Percentiles rank a stretch among this genome's conserved stretches.
These are phyloP conservation scores for Cunninghamia lanceolata DNA, from an alignment of 75 land plant genomes.

Conservation along the genomic window DNA sequence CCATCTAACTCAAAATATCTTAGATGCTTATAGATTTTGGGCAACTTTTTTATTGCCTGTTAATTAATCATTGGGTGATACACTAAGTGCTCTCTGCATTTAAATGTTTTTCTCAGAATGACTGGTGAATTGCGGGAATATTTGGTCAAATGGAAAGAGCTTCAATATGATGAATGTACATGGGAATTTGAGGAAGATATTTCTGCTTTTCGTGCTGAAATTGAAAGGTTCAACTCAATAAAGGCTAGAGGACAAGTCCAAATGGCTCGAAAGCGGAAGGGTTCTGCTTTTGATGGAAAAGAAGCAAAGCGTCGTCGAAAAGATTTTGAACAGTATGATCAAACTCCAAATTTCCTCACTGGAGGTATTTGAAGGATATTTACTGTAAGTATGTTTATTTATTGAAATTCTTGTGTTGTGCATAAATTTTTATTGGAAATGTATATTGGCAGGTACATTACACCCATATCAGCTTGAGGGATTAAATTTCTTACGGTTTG, in stretches of 20 bases:
- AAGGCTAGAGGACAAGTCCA: conserved; percentile 36
- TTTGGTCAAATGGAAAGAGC: conserved; percentile 96
- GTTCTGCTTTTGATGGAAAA: conserved; percentile 36
- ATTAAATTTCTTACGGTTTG: conserved; percentile 86
- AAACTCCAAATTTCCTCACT: conserved; percentile 74
- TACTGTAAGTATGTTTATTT: not conserved
- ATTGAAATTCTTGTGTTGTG: not conserved
- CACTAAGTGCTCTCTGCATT: not conserved
- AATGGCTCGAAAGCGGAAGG: conserved; percentile 52
- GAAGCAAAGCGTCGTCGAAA: conserved; percentile 53
- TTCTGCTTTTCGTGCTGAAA: conserved; percentile 75
- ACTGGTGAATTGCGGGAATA: conserved; percentile 67
- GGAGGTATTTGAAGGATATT: conserved; percentile 55
- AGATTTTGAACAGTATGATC: conserved; percentile 77
- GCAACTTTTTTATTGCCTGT: not conserved
- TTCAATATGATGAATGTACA: conserved; percentile 84
- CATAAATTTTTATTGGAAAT: not conserved
- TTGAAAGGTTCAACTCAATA: conserved; percentile 67
- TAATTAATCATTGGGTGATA: not conserved
- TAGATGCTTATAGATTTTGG: conserved; percentile 6
- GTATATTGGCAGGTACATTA: conserved; percentile 53
- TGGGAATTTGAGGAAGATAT: conserved; percentile 97
- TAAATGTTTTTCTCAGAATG: conserved; percentile 35
- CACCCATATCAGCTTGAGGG: conserved; percentile 99
- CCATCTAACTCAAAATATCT: not conserved